These are phyloP conservation scores for Monilinia vaccinii-corymbosi DNA, from an alignment of 2,329 filamentous ascomycete genomes.

Conservation along the genomic window DNA sequence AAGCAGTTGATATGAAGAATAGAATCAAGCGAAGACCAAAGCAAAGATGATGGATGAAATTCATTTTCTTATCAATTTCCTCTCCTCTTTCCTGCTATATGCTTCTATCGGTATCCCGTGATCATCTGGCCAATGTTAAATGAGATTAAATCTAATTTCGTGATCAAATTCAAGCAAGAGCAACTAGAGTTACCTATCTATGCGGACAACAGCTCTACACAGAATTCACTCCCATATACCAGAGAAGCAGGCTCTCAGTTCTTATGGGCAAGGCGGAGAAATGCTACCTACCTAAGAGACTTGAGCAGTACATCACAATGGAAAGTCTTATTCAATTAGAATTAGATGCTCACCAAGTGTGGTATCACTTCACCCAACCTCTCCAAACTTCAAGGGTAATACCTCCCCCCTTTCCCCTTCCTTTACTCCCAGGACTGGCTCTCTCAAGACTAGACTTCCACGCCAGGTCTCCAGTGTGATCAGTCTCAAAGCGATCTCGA, in stretches of 20 bases:
- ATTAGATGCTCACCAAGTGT: neutral
- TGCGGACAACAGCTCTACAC: too few species aligned
- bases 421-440: neutral
- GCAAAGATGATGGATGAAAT: neutral
- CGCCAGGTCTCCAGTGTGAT: neutral
- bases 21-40: neutral
- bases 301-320: neutral
- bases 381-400: neutral
- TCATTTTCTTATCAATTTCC: neutral
- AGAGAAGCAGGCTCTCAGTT: neutral
- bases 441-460: neutral
- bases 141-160: too few species aligned
- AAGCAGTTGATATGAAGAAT: neutral
- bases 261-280: too few species aligned
- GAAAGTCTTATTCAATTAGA: neutral
- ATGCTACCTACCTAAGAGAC: too few species aligned
- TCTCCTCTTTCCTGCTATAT: neutral
- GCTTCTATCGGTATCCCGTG: too few species aligned
- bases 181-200: too few species aligned
- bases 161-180: too few species aligned
- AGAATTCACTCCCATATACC: neutral
- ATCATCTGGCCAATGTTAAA: too few species aligned
- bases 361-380: neutral
- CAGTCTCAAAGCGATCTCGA: neutral
- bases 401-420: neutral